Conservation (phyloP, 2,329 filamentous ascomycete species). For the Diaporthe citri region DNA sequence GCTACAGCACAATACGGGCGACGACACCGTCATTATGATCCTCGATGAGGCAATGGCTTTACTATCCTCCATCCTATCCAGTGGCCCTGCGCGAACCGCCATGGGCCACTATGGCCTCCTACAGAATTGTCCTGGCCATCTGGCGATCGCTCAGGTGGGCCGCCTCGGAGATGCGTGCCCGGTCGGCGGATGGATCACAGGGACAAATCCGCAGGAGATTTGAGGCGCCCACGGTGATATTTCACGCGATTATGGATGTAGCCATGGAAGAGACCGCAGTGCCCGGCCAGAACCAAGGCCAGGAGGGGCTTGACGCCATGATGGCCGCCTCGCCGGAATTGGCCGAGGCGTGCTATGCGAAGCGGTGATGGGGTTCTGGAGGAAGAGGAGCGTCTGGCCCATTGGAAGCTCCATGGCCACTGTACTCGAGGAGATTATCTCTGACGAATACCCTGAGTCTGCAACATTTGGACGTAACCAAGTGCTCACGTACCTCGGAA, state of each 20-base stretch:
- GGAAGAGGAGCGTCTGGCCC: conserved; percentile 40
- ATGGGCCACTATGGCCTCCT: conserved; percentile 48
- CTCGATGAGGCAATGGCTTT: conserved; percentile 46
- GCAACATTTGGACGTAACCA: not conserved
- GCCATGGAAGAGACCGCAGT: conserved; percentile 23
- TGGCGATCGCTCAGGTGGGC: conserved; percentile 49
- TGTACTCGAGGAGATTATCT: conserved; percentile 40
- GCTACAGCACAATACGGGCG: conserved; percentile 43
- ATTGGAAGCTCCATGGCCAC: conserved; percentile 41
- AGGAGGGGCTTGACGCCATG: conserved; percentile 31
- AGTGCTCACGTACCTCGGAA: conserved; percentile 46
- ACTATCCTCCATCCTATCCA: conserved; percentile 39
- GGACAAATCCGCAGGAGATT: conserved; percentile 42
- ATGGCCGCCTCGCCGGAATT: conserved; percentile 34
- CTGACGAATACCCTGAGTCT: not conserved
- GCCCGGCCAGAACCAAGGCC: not conserved
- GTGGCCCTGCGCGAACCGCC: conserved; percentile 45
- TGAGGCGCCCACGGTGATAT: conserved; percentile 45
- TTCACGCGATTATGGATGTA: conserved; percentile 45
- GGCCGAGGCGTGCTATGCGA: conserved; percentile 40
- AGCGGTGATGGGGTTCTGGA: conserved; percentile 41
- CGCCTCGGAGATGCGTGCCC: conserved; percentile 44
- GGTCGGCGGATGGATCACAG: conserved; percentile 37
- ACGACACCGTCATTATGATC: conserved; percentile 47
- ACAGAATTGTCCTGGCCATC: conserved; percentile 48